Evolutionary conservation across 495 filamentous ascomycete species (phyloP).

Genomic region (Hypoxylon fragiforme): DNA sequence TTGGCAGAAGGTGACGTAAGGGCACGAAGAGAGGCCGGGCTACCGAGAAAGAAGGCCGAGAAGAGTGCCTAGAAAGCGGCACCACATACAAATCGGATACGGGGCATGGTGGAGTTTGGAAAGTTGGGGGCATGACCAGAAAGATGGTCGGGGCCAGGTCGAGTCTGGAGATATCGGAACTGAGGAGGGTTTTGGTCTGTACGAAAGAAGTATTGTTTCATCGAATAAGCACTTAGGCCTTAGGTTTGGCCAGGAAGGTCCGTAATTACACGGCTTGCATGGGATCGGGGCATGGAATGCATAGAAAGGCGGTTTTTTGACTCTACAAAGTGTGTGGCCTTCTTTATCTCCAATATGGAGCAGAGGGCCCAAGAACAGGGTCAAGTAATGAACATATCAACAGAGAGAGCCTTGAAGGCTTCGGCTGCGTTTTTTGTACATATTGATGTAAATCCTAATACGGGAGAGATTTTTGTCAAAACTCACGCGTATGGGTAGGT

Average conservation of each 20-base stretch:
- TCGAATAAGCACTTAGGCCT: constrained; percentile 7
- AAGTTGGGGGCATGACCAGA: not conserved
- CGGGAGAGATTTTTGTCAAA: constrained; percentile 6
- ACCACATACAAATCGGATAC: not conserved
- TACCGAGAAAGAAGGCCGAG: constrained; percentile 48
- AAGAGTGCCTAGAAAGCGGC: constrained; percentile 19
- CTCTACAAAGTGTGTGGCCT: constrained; percentile 5
- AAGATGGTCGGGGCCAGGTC: not conserved
- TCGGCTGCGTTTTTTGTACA: constrained; percentile 24
- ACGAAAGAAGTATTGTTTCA: constrained; percentile 23
- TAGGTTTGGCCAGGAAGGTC: constrained; percentile 10
- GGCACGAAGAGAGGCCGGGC: constrained; percentile 54
- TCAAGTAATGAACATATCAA: constrained; percentile 11
- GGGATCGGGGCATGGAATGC: constrained; percentile 25
- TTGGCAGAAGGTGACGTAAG: constrained; percentile 82
- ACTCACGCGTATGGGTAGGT: not conserved
- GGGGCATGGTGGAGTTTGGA: not conserved
- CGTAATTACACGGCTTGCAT: constrained; percentile 30
- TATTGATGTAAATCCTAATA: constrained; percentile 32
- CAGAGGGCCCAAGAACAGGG: constrained; percentile 3
- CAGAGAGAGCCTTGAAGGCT: constrained; percentile 4
- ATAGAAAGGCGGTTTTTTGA: constrained; percentile 19
- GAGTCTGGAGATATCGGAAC: constrained; percentile 1
- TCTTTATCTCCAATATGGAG: constrained; percentile 3
- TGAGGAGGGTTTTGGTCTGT: constrained; percentile 15